These are phyloP conservation scores for Cinnamomum micranthum DNA, from an alignment of 164 flowering plant genomes.

Conservation along the genomic window DNA sequence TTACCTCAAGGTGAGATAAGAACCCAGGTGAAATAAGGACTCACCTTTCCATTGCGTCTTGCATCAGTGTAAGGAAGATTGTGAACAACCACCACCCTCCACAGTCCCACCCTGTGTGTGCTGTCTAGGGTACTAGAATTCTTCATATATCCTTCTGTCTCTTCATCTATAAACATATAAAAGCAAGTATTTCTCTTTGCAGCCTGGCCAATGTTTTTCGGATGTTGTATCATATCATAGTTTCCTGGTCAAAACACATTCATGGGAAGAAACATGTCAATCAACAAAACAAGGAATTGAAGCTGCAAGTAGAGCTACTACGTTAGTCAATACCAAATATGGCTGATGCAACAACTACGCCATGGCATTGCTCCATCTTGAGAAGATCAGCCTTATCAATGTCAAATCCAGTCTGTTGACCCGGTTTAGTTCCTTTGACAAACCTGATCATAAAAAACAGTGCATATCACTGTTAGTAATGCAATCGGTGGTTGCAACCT, in stretches of 20 bases:
- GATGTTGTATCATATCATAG: conserved; percentile 82
- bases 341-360: conserved; percentile 88
- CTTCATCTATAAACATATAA: conserved; percentile 90
- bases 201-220: conserved; percentile 58
- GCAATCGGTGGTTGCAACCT: conserved; percentile 44
- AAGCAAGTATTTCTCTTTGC: conserved; percentile 58
- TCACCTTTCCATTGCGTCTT: conserved; percentile 91
- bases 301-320: not conserved
- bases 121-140: conserved; percentile 49
- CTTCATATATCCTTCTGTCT: conserved; percentile 70
- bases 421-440: conserved; percentile 80
- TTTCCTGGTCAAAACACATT: conserved; percentile 44
- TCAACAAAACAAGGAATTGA: not conserved
- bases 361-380: conserved; percentile 82
- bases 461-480: not conserved
- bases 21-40: conserved; percentile 7
- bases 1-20: not conserved
- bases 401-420: conserved; percentile 79
- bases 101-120: conserved; percentile 59
- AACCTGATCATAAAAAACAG: conserved; percentile 39
- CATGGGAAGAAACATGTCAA: conserved; percentile 4
- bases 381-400: conserved; percentile 68
- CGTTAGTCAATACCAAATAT: conserved; percentile 61
- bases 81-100: conserved; percentile 79
- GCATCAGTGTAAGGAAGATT: conserved; percentile 77